Evolutionary conservation across 805 yeast species (phyloP), one percentile per base, ranked within the genome.

Genomic region (Saccharomycopsis schoenii): DNA sequence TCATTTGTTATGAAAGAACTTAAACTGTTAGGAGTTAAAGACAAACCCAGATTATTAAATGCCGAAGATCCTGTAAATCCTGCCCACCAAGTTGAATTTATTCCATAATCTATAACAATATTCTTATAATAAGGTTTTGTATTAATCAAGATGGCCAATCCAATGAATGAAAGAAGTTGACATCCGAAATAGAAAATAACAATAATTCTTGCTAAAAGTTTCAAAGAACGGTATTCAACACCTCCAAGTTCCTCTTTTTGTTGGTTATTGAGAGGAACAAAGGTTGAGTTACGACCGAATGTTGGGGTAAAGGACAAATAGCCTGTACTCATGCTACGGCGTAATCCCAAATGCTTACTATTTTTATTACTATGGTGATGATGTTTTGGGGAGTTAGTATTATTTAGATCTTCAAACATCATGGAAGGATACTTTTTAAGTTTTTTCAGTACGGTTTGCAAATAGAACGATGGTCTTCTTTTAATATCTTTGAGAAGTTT

Each of bases 241-340:
- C 99, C 99, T 43, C 99, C 99, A 43, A 94, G 74, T 71, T 94
- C 99, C 62, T 88, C 96, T 68, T 89, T 91, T 71, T 94, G 98
- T 25, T 80, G 85, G 42, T 84, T 89, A 2, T 89, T 83, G 52
- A 94, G 72, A 15, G 87, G 87, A 1, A 90, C 87, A 76, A 94
- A 94, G 0, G 92, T 86, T 0, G 98, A 93, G 72, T 94, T 94
- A 71, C 97, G 81, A 11, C 97, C 98, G 41, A 94, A 80, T 0
- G 94, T 88, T 1, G 98, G 97, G 39, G 80, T 81, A 89, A 96
- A 91, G 0, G 97, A 91, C 25, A 93, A 75, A 67, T 92, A 94
- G 61, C 81, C 83, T 0, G 85, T 74, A 37, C 84, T 81, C 78
- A 79, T 77, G 5, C 70, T 67, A 58, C 75, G 70, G 4, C 21